phyloP scores from a whole-genome alignment of 228 moss, liverwort and hornwort genomes.

The Sphagnum fallax region DNA sequence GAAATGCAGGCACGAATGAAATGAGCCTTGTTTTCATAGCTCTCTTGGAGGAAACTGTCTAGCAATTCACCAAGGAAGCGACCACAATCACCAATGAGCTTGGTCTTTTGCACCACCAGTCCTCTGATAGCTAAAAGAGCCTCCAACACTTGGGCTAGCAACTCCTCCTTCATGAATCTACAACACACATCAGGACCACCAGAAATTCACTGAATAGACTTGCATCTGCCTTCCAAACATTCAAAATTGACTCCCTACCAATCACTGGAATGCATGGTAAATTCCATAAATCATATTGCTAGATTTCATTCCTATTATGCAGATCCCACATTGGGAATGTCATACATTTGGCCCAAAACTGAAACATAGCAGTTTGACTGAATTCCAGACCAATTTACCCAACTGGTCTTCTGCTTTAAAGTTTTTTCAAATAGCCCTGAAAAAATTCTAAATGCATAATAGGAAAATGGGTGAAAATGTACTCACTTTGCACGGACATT shows the following conservation, averaged over 20 bases:
- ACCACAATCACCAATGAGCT: slow-evolving; percentile 94
- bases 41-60: slow-evolving; percentile 92
- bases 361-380: too few relatives aligned
- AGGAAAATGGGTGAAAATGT: background rate
- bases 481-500: slow-evolving; percentile 89
- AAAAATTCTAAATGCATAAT: too few relatives aligned
- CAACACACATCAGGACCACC: slow-evolving; percentile 5
- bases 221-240: background rate
- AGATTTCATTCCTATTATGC: too few relatives aligned
- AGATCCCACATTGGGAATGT: too few relatives aligned
- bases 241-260: background rate
- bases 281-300: too few relatives aligned
- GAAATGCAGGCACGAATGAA: slow-evolving; percentile 91
- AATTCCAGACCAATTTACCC: too few relatives aligned
- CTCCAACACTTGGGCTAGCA: slow-evolving; percentile 89
- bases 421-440: too few relatives aligned
- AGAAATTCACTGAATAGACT: background rate
- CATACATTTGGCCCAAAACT: too few relatives aligned
- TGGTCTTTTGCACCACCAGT: slow-evolving; percentile 94
- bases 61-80: slow-evolving; percentile 85
- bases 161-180: slow-evolving; percentile 98
- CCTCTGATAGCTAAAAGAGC: slow-evolving; percentile 86
- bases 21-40: slow-evolving; percentile 96
- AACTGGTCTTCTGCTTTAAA: too few relatives aligned
- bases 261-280: background rate